Conservation (phyloP, 768 basidiomycete genomes). For the Tricholoma terreum region DNA sequence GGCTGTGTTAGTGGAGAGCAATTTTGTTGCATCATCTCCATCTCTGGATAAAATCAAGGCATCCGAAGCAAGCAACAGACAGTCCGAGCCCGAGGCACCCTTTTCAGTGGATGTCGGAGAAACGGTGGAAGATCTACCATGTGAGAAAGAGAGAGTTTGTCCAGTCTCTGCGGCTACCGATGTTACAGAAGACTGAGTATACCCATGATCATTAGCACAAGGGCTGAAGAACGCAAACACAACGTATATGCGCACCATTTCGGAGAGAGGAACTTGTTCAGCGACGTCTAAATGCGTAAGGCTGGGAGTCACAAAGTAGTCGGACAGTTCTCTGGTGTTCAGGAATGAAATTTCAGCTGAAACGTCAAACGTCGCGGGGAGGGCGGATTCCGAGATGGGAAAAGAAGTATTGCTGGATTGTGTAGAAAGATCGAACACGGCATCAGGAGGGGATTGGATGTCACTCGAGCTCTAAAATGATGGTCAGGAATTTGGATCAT, state of each 20-base stretch:
- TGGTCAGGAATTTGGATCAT: neutral
- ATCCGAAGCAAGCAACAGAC: neutral
- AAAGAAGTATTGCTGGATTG: constrained; percentile 21
- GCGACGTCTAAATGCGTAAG: neutral
- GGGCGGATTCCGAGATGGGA: constrained; percentile 22
- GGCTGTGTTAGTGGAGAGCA: neutral
- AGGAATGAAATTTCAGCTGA: constrained; percentile 11
- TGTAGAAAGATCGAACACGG: neutral
- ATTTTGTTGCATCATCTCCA: neutral
- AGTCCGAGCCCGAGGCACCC: neutral
- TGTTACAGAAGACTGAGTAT: neutral
- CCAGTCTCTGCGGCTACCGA: neutral
- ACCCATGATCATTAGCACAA: neutral
- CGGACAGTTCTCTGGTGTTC: constrained; percentile 5
- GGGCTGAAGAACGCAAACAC: neutral
- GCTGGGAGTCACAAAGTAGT: constrained; percentile 1
- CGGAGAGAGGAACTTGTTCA: neutral
- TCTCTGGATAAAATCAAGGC: neutral
- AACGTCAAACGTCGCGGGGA: constrained; percentile 26
- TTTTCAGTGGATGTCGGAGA: neutral
- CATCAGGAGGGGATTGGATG: neutral
- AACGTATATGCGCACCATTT: constrained; percentile 10
- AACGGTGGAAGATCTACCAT: neutral
- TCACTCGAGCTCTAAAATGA: constrained; percentile 1
- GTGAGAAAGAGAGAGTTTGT: neutral